Evolutionary conservation across 202 grass and related monocot genomes (phyloP).

Genomic region (Setaria italica): DNA sequence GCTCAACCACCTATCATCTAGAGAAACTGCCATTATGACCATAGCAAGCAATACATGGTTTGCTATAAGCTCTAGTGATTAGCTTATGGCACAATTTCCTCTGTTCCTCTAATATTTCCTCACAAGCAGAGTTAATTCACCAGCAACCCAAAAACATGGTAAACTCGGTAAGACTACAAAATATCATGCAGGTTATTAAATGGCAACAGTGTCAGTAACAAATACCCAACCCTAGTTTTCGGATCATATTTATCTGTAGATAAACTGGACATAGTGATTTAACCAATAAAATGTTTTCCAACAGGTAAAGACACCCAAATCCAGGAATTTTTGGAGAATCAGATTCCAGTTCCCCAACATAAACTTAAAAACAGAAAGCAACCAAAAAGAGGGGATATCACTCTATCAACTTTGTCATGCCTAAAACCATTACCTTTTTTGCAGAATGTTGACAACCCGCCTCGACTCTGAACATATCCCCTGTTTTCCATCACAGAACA

Average conservation of each 20-base stretch:
- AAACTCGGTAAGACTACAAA: neutral
- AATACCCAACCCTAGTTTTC: neutral
- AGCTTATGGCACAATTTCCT: neutral
- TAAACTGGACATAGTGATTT: neutral
- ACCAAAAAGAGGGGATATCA: neutral
- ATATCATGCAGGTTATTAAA: slow-evolving; percentile 2
- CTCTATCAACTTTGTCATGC: neutral
- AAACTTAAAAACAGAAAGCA: neutral
- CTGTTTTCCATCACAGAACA: slow-evolving; percentile 10
- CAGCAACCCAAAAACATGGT: neutral
- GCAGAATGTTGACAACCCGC: neutral
- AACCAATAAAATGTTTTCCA: neutral
- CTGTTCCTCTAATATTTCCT: neutral
- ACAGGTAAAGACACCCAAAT: neutral
- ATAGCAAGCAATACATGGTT: neutral
- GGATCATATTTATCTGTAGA: neutral
- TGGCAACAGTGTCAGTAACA: neutral
- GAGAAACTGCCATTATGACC: neutral
- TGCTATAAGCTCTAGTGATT: neutral
- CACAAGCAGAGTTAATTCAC: neutral
- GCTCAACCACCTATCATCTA: neutral
- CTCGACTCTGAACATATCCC: neutral
- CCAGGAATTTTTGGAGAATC: neutral
- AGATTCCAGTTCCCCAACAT: neutral
- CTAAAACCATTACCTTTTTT: slow-evolving; percentile 14